phyloP scores from a whole-genome alignment of 768 basidiomycete genomes.

The Psilocybe subaeruginosa region DNA sequence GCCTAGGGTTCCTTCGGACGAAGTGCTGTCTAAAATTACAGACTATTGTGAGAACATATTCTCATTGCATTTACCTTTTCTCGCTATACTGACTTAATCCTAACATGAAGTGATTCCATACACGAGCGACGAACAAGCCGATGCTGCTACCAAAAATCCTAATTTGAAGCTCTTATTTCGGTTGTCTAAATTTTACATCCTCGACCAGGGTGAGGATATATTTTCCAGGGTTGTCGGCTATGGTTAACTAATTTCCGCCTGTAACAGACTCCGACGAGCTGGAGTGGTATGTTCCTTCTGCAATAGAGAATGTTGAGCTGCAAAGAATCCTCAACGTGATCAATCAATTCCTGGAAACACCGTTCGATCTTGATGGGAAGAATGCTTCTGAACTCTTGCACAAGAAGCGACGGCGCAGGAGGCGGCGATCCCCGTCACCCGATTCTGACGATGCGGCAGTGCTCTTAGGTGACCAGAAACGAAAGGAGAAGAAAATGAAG shows the following conservation, averaged over 20 bases:
- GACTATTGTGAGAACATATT: slow-evolving; percentile 67
- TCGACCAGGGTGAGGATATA: slow-evolving; percentile 60
- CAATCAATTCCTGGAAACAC: slow-evolving; percentile 79
- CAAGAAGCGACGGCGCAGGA: slow-evolving; percentile 62
- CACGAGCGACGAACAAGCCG: slow-evolving; percentile 70
- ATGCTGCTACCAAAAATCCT: slow-evolving; percentile 77
- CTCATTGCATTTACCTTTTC: background rate
- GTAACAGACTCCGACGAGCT: slow-evolving; percentile 66
- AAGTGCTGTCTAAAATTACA: slow-evolving; percentile 67
- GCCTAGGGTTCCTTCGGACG: slow-evolving; percentile 59
- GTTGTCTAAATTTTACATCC: slow-evolving; percentile 69
- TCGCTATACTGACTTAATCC: slow-evolving; percentile 1
- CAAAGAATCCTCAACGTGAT: slow-evolving; percentile 74
- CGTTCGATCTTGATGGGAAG: slow-evolving; percentile 81
- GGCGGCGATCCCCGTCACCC: slow-evolving; percentile 51
- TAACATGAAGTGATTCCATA: slow-evolving; percentile 69
- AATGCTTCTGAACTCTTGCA: slow-evolving; percentile 71
- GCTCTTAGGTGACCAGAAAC: slow-evolving; percentile 45
- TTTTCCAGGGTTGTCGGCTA: slow-evolving; percentile 5
- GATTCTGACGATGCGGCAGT: slow-evolving; percentile 46
- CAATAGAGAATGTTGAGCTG: slow-evolving; percentile 68
- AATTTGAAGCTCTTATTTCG: slow-evolving; percentile 86
- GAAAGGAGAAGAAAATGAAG: slow-evolving; percentile 69
- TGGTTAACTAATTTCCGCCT: slow-evolving; percentile 10
- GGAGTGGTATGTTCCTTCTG: slow-evolving; percentile 84